Conservation (phyloP, 441 rosid species). For the Rhodomyrtus psidioides region DNA sequence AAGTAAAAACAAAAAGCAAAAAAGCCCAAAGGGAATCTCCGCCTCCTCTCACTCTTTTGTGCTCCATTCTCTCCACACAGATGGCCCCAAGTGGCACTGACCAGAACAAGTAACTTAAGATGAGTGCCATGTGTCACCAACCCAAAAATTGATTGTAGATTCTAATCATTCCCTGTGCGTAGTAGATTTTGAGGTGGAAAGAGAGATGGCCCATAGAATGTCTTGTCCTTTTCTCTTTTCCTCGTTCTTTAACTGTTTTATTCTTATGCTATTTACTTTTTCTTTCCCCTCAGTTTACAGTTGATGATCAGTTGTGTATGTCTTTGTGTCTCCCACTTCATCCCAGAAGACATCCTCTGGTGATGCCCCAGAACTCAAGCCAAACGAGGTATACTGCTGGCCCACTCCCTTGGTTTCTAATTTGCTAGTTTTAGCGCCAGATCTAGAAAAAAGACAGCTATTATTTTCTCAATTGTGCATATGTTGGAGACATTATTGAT, state of each 20-base stretch:
- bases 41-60: neutral
- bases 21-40: neutral
- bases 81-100: neutral
- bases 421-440: neutral
- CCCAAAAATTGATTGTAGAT: neutral
- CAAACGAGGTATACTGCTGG: neutral
- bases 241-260: neutral
- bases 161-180: neutral
- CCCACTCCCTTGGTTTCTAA: neutral
- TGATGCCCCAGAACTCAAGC: neutral
- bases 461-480: neutral
- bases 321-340: neutral
- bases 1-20: neutral
- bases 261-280: neutral
- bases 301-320: neutral
- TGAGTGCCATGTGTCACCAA: neutral
- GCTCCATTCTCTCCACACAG: neutral
- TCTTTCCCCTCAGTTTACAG: neutral
- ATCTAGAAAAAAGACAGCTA: neutral
- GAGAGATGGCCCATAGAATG: neutral
- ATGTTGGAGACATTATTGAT: neutral
- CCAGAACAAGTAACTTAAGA: neutral
- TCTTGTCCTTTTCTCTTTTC: neutral
- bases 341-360: neutral
- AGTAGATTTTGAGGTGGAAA: neutral